Percentiles rank a stretch among this genome's conserved stretches.
These are phyloP conservation scores for Pythium myriotylum DNA, from an alignment of 352 stramenopile species.

Conservation along the genomic window DNA sequence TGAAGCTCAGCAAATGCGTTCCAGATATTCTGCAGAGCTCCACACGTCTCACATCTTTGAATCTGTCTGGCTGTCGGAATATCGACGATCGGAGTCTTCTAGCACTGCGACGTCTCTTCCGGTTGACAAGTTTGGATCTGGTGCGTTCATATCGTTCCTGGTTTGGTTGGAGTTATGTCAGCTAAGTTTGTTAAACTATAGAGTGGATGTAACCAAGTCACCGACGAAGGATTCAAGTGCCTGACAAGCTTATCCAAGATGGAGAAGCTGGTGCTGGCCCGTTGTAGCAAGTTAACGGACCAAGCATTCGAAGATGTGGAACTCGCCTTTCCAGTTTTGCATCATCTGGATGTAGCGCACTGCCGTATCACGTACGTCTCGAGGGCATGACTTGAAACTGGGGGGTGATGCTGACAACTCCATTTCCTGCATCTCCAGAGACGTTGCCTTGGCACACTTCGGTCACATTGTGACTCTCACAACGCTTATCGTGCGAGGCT, in stretches of 20 bases:
- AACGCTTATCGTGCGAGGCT: conserved; percentile 37
- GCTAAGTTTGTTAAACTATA: conserved; percentile 15
- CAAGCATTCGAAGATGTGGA: conserved; percentile 48
- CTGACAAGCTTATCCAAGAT: conserved; percentile 46
- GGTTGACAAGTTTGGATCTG: conserved; percentile 55
- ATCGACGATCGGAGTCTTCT: conserved; percentile 62
- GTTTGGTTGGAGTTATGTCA: background rate
- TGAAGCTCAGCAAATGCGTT: conserved; percentile 40
- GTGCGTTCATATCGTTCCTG: conserved; percentile 32
- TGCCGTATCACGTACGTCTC: conserved; percentile 41
- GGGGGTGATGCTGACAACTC: background rate
- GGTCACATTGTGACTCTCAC: conserved; percentile 23
- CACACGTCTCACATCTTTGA: conserved; percentile 50
- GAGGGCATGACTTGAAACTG: background rate
- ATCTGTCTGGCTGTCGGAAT: conserved; percentile 60
- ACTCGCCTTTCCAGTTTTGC: conserved; percentile 39
- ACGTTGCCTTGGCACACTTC: conserved; percentile 29
- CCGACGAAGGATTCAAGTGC: conserved; percentile 53
- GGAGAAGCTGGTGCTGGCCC: conserved; percentile 55
- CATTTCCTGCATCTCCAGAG: conserved; percentile 11
- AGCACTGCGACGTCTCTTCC: conserved; percentile 36
- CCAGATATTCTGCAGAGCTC: conserved; percentile 64
- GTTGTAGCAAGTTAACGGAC: conserved; percentile 58
- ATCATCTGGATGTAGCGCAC: conserved; percentile 55
- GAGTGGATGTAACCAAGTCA: conserved; percentile 57